A percentile compares a stretch with the other conserved stretches of the same genome.
Conservation (phyloP, 768 basidiomycete genomes). For the Zangia roseola region DNA sequence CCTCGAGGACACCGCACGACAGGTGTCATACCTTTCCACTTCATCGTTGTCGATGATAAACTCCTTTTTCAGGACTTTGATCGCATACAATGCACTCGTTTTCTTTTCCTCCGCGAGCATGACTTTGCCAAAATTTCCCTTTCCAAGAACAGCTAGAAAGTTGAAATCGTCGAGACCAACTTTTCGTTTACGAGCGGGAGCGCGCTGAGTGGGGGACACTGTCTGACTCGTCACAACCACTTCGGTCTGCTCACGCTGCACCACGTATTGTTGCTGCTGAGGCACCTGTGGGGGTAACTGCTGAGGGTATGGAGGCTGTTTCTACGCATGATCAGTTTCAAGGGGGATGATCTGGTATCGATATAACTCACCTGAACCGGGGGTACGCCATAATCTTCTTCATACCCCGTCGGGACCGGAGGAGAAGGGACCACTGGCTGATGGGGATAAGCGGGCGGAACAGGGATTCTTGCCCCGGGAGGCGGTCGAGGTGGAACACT, state of each 20-base stretch:
- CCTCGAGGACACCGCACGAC: not conserved
- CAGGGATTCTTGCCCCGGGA: slow-evolving; percentile 39
- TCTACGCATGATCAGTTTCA: slow-evolving; percentile 5
- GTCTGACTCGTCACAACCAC: slow-evolving; percentile 26
- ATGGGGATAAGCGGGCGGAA: slow-evolving; percentile 34
- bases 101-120: slow-evolving; percentile 99
- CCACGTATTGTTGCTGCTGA: slow-evolving; percentile 23
- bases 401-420: slow-evolving; percentile 21
- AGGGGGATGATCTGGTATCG: not conserved
- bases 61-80: slow-evolving; percentile 99
- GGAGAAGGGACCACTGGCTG: slow-evolving; percentile 31
- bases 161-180: slow-evolving; percentile 99
- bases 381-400: slow-evolving; percentile 25
- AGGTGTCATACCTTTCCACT: slow-evolving; percentile 80
- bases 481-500: slow-evolving; percentile 34
- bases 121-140: slow-evolving; percentile 99
- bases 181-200: slow-evolving; percentile 65
- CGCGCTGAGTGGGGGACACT: slow-evolving; percentile 39
- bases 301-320: slow-evolving; percentile 25
- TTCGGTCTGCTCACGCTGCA: slow-evolving; percentile 31
- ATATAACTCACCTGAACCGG: slow-evolving; percentile 23
- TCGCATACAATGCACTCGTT: slow-evolving; percentile 86
- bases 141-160: slow-evolving; percentile 96
- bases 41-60: slow-evolving; percentile 99
- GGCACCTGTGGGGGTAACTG: slow-evolving; percentile 22